These are phyloP conservation scores for Fusarium pilosicola DNA, from an alignment of 2,329 filamentous ascomycete genomes.

Conservation along the genomic window DNA sequence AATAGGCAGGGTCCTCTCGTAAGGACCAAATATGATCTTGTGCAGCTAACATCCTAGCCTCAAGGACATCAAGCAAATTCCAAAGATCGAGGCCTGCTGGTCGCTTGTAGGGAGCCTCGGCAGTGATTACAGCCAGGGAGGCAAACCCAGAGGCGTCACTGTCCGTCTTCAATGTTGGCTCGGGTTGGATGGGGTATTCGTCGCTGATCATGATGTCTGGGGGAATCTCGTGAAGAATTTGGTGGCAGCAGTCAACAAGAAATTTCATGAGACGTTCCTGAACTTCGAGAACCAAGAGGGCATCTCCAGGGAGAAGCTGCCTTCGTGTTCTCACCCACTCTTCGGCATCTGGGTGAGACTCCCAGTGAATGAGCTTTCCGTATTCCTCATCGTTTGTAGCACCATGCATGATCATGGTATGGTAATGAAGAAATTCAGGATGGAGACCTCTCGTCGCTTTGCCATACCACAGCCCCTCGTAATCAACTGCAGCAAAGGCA, in stretches of 20 bases:
- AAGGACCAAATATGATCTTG: conserved; percentile 66
- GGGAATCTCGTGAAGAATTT: conserved; percentile 63
- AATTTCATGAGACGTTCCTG: conserved; percentile 61
- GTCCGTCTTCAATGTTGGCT: conserved; percentile 48
- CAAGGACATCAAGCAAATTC: conserved; percentile 34
- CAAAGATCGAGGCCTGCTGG: conserved; percentile 59
- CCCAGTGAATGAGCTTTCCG: conserved; percentile 49
- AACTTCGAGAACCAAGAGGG: conserved; percentile 60
- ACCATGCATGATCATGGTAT: conserved; percentile 51
- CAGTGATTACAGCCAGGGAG: conserved; percentile 53
- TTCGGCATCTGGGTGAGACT: conserved; percentile 50
- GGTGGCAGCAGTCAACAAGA: conserved; percentile 57
- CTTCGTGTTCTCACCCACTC: conserved; percentile 48
- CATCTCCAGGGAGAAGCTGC: conserved; percentile 57
- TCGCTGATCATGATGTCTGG: conserved; percentile 41
- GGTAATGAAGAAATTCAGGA: conserved; percentile 43
- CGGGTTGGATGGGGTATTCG: conserved; percentile 48
- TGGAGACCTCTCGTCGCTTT: conserved; percentile 36
- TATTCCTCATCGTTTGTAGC: conserved; percentile 46
- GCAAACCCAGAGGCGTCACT: conserved; percentile 47
- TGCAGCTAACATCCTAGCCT: conserved; percentile 52
- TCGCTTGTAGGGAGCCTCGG: conserved; percentile 63
- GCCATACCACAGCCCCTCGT: conserved; percentile 47
- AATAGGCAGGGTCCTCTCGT: conserved; percentile 69
- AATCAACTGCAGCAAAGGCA: conserved; percentile 60